These are phyloP conservation scores for Backusella luteola DNA, from an alignment of 192 early-diverging fungal species.

Conservation along the genomic window DNA sequence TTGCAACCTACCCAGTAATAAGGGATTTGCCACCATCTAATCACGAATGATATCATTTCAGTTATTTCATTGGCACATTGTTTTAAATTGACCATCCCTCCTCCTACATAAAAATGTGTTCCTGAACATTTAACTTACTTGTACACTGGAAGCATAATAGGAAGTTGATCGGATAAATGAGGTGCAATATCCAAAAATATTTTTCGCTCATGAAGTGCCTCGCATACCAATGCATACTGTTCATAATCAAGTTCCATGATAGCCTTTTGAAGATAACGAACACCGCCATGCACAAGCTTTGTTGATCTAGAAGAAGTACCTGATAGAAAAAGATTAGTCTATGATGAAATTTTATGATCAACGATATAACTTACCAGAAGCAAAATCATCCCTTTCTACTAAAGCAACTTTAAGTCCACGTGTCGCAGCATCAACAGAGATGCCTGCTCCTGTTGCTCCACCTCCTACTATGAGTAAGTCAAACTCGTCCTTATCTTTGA, in stretches of 20 bases:
- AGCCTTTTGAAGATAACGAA: slow-evolving; percentile 96
- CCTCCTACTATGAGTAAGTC: slow-evolving; percentile 93
- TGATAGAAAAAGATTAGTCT: not conserved
- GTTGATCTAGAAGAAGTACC: slow-evolving; percentile 92
- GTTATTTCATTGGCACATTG: not conserved
- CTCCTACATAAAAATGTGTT: not conserved
- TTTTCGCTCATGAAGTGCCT: slow-evolving; percentile 94
- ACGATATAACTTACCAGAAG: slow-evolving; percentile 53
- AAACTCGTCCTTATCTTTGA: slow-evolving; percentile 62
- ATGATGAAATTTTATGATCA: not conserved
- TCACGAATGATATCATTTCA: slow-evolving; percentile 8
- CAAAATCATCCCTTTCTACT: slow-evolving; percentile 96
- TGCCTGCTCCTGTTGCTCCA: slow-evolving; percentile 92
- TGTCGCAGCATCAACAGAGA: slow-evolving; percentile 90
- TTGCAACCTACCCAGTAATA: slow-evolving; percentile 97
- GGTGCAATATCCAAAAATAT: slow-evolving; percentile 96
- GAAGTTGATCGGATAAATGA: slow-evolving; percentile 87
- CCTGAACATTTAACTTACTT: slow-evolving; percentile 50
- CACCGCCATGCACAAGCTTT: slow-evolving; percentile 97
- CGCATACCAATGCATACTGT: slow-evolving; percentile 93
- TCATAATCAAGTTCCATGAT: slow-evolving; percentile 92
- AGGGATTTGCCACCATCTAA: slow-evolving; percentile 92
- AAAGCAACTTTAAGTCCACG: slow-evolving; percentile 90
- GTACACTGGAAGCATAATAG: slow-evolving; percentile 94
- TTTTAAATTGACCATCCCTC: not conserved